phyloP scores from a whole-genome alignment of 352 stramenopile genomes.

The Pythium dissimile region DNA sequence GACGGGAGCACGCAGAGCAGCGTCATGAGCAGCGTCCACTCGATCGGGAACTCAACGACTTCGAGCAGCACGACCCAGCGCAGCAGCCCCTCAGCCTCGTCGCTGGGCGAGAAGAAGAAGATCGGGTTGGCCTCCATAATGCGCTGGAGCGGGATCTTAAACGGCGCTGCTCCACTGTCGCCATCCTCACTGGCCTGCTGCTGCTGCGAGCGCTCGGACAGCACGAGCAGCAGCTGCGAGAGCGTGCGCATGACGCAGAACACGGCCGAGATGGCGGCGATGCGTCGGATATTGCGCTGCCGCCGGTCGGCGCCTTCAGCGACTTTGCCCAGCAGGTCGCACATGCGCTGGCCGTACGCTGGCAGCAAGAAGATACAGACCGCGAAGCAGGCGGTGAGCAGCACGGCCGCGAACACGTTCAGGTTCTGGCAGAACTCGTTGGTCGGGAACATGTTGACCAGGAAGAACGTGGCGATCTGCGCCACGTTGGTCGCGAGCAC shows the following conservation, averaged over 20 bases:
- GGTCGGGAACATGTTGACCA: constrained; percentile 27
- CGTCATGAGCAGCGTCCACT: constrained; percentile 56
- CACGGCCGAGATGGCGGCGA: constrained; percentile 46
- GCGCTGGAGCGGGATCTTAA: constrained; percentile 34
- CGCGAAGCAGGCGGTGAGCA: constrained; percentile 48
- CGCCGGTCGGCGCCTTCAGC: constrained; percentile 42
- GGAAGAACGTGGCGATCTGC: constrained; percentile 42
- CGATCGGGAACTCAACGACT: constrained; percentile 55
- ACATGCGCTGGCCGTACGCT: constrained; percentile 52
- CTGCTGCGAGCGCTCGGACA: constrained; percentile 33
- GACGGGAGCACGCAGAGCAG: constrained; percentile 57
- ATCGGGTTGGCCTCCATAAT: constrained; percentile 57
- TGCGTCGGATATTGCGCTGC: constrained; percentile 57
- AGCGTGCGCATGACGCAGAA: constrained; percentile 55
- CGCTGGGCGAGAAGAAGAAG: constrained; percentile 57
- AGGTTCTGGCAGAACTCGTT: constrained; percentile 35
- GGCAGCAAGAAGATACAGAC: constrained; percentile 49
- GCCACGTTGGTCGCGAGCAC: constrained; percentile 45
- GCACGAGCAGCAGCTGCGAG: constrained; percentile 41
- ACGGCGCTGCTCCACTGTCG: constrained; percentile 14
- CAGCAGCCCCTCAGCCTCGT: constrained; percentile 26
- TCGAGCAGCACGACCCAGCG: constrained; percentile 60
- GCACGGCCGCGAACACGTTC: constrained; percentile 38
- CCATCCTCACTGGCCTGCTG: neutral
- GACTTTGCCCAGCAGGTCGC: constrained; percentile 48